Evolutionary conservation across 78 protist genomes (phyloP), one percentile per base, ranked within the genome.

Genomic region (Dictyostelium capitatum): DNA sequence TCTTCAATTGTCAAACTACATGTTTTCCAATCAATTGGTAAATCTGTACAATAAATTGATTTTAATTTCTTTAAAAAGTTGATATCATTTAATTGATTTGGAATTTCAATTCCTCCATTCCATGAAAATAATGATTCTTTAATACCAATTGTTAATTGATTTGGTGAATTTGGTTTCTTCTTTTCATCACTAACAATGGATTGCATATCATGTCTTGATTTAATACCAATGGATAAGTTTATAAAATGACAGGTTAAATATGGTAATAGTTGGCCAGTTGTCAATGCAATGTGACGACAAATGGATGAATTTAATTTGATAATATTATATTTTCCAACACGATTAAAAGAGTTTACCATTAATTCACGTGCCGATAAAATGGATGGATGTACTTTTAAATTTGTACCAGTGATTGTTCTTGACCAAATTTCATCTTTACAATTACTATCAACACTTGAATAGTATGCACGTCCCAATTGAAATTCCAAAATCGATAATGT

Each of bases 141-240:
- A 17, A 59, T 37, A 37, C 43, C 12, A 3, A 46, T 56, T 56
- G 75, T 7, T 19, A 25, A n/a, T 10, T 62, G 70, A 62, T 25
- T 3, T 23, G 32, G 1, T 23, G 10, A 5, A 1, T n/a, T 2
- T 3, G 11, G 19, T 14, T 7, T 23, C 4, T 37, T 32, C 30
- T 28, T 54, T 17, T 37, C 37, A 15, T 84, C 25, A 28, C 59
- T 78, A 20, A 87, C 43, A 65, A 87, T 87, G 1, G 82, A 46
- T 51, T 87, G 85, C 69, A 87, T 87, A 77, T 87, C 93, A 64
- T 87, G 93, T 51, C 51, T 87, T 62, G 64, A 62, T 77, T 80
- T 87, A 37, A 87, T 65, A 32, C 93, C 93, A 30, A 87, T 59
- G 19, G 93, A 74, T 37, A 80, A 37, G 62, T 67, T 87, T 3